A percentile compares a stretch with the other conserved stretches of the same genome.
phyloP scores from a whole-genome alignment of 2,329 filamentous ascomycete species.

The Fusarium cicatricum region DNA sequence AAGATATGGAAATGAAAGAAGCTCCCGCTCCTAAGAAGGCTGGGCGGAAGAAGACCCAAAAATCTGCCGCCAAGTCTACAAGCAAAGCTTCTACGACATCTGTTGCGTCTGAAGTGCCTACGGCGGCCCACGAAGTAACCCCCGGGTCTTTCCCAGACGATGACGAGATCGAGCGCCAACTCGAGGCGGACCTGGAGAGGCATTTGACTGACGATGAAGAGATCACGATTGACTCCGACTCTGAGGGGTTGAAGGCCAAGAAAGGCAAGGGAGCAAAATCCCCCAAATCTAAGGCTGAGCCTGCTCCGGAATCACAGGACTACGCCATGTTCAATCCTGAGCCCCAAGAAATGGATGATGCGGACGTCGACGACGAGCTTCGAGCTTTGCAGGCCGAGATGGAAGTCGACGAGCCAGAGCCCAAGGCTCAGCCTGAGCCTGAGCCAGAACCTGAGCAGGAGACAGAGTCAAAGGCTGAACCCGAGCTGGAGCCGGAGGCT shows the following conservation, averaged over 20 bases:
- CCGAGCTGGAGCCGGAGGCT: slow-evolving; percentile 20
- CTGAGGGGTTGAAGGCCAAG: slow-evolving; percentile 50
- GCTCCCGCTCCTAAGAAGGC: slow-evolving; percentile 42
- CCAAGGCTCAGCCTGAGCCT: slow-evolving; percentile 9
- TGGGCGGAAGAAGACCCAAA: slow-evolving; percentile 51
- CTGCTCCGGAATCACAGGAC: slow-evolving; percentile 46
- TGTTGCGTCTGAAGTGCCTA: slow-evolving; percentile 60
- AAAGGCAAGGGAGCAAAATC: slow-evolving; percentile 42
- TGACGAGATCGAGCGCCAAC: slow-evolving; percentile 70
- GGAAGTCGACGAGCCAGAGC: slow-evolving; percentile 45
- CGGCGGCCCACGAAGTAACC: slow-evolving; percentile 52
- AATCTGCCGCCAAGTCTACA: slow-evolving; percentile 51
- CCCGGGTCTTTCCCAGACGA: slow-evolving; percentile 62
- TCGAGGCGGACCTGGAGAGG: slow-evolving; percentile 70
- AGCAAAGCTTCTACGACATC: slow-evolving; percentile 58
- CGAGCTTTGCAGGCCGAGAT: slow-evolving; percentile 59
- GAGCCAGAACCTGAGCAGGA: slow-evolving; percentile 6
- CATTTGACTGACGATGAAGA: slow-evolving; percentile 63
- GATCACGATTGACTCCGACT: slow-evolving; percentile 56
- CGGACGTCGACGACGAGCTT: slow-evolving; percentile 60
- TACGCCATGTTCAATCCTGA: slow-evolving; percentile 63
- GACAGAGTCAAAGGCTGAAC: neutral
- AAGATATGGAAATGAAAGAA: slow-evolving; percentile 54
- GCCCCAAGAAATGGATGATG: slow-evolving; percentile 56
- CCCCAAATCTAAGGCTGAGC: slow-evolving; percentile 38